Evolutionary conservation across 31 red algal species (phyloP), one percentile per base, ranked within the genome.

Genomic region (Asparagopsis taxiformis): DNA sequence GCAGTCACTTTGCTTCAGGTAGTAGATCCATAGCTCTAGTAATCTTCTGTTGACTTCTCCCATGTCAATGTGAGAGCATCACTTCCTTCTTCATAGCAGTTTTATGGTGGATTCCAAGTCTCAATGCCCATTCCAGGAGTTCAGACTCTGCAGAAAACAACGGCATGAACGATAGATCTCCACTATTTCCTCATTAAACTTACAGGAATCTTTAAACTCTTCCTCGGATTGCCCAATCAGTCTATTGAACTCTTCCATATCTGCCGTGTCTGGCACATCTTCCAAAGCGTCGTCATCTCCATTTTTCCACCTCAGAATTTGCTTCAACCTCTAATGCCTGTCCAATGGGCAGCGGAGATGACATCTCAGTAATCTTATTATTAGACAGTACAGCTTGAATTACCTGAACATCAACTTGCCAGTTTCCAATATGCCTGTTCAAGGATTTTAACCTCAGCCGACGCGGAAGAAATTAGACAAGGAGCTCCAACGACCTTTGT

Each of bases 311-410:
- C 74, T 43, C 31, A 97, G 53, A 74, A 97, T 66, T 36, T 89
- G 55, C 31, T 88, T 88, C 24, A 97, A 52, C 81, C 89, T 84
- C 37, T 73, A 60, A 39, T 68, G 51, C 55, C 94, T 83, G 39
- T 97, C 94, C n/a, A n/a, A n/a, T n/a, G n/a, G n/a, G n/a, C n/a
- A n/a, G n/a, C n/a, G n/a, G n/a, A n/a, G n/a, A n/a, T n/a, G n/a
- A n/a, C 20, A 64, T 82, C 36, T 97, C 94, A 17, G 89, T 84
- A 37, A 77, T 85, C 65, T 93, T 87, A 61, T 97, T 92, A 38
- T 97, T 92, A 55, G 93, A 97, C 57, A 89, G 80, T 23, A 88
- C 94, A 22, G 94, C 94, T 48, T 91, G 94, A 36, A 97, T 97
- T 76, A 97, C 80, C 65, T 97, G 89, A n/a, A 84, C 77, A 61